Evolutionary conservation across 2,329 filamentous ascomycete species (phyloP), one percentile per base, ranked within the genome.

Genomic region (Furcasterigmium sp.): DNA sequence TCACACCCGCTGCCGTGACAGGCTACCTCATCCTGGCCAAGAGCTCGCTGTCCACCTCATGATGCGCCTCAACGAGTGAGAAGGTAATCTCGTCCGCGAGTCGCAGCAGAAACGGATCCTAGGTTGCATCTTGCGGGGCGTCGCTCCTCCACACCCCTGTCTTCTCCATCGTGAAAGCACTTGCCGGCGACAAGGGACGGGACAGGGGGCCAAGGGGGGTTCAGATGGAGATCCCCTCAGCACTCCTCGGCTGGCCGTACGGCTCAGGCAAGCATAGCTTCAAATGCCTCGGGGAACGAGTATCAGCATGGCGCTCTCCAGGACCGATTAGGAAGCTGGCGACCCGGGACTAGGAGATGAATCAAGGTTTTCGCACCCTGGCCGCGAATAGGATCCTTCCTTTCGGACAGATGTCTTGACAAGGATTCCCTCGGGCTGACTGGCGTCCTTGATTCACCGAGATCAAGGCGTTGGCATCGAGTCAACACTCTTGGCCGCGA

Each of bases 211-310:
- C 18, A 38, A n/a, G n/a, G 36, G 36, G 25, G 25, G 36, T 38
- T 38, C 36, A 38, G 36, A 38, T 38, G 36, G 23, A 15, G 18
- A 39, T 40, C 23, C n/a, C n/a, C n/a, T n/a, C n/a, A n/a, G n/a
- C n/a, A n/a, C n/a, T n/a, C n/a, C n/a, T n/a, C n/a, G n/a, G n/a
- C n/a, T n/a, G n/a, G n/a, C n/a, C n/a, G n/a, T n/a, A n/a, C n/a
- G n/a, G n/a, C n/a, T n/a, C n/a, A n/a, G n/a, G n/a, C n/a, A n/a
- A n/a, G n/a, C n/a, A n/a, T n/a, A n/a, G n/a, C n/a, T n/a, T n/a
- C n/a, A n/a, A n/a, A n/a, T n/a, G n/a, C n/a, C n/a, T n/a, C n/a
- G n/a, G n/a, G n/a, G n/a, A n/a, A 15, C 18, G 32, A 17, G 14
- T 32, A 17, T n/a, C 15, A 18, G 32, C n/a, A 17, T 9, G n/a